These are phyloP conservation scores for Platanthera guangdongensis DNA, from an alignment of 106 monocot species.

Conservation along the genomic window DNA sequence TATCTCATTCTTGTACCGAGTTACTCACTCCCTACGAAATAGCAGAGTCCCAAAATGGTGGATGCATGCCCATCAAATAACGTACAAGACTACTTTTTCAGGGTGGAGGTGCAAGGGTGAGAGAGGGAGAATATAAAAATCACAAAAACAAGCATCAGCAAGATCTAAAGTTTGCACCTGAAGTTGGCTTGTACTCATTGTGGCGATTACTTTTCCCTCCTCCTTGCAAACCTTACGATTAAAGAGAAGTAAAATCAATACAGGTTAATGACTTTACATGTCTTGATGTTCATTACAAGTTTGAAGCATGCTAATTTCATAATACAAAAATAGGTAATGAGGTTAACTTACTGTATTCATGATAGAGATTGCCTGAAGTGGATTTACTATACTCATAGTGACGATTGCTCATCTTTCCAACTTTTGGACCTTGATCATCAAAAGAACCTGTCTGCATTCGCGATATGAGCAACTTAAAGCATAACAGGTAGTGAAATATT, in stretches of 20 bases:
- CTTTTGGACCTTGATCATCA: conserved; percentile 3
- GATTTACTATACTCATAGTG: conserved; percentile 5
- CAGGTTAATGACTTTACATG: neutral
- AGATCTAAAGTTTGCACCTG: neutral
- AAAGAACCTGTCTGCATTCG: neutral
- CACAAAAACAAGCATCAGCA: neutral
- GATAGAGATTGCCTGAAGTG: conserved; percentile 5
- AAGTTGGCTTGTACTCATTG: conserved; percentile 3
- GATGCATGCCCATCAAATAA: neutral
- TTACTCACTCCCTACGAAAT: too few species aligned
- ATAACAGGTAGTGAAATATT: neutral
- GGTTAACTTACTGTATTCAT: conserved; percentile 2
- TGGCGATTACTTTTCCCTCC: conserved; percentile 7
- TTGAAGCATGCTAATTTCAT: neutral
- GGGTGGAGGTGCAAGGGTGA: neutral
- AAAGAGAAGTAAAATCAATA: conserved; percentile 4
- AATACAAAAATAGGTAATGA: neutral
- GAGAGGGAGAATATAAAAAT: neutral
- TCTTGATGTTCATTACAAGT: neutral
- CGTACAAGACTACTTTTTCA: neutral
- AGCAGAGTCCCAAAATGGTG: neutral
- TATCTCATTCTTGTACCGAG: too few species aligned
- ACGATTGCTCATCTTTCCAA: conserved; percentile 7
- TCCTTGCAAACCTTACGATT: conserved; percentile 4
- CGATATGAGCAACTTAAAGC: neutral